Conservation (phyloP, 2,329 filamentous ascomycete species). For the Cladophialophora psammophila region DNA sequence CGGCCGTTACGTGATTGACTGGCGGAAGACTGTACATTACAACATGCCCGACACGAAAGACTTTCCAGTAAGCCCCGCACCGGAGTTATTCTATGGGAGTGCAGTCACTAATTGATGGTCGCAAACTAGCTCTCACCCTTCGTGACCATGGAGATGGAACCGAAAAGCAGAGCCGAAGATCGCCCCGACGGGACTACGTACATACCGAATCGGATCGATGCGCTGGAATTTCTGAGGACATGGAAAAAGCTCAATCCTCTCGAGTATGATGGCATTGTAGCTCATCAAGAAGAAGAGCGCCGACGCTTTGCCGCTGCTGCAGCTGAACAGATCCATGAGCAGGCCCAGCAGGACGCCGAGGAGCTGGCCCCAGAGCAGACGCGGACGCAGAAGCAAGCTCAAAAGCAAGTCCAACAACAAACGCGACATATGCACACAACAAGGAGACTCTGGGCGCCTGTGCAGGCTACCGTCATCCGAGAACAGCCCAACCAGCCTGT, state of each 20-base stretch:
- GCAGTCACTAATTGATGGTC: slow-evolving; percentile 28
- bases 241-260: slow-evolving; percentile 31
- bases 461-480: not conserved
- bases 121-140: slow-evolving; percentile 53
- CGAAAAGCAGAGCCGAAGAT: slow-evolving; percentile 38
- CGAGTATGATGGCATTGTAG: slow-evolving; percentile 29
- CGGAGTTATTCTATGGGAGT: not conserved
- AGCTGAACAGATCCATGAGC: slow-evolving; percentile 9
- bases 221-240: slow-evolving; percentile 28
- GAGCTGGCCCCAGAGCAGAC: not conserved
- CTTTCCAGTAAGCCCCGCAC: slow-evolving; percentile 70
- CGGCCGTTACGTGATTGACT: slow-evolving; percentile 86
- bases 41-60: slow-evolving; percentile 75
- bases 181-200: slow-evolving; percentile 22
- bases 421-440: slow-evolving; percentile 15
- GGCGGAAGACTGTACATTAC: slow-evolving; percentile 87
- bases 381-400: not conserved
- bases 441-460: not conserved
- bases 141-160: slow-evolving; percentile 52
- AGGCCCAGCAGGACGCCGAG: not conserved
- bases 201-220: slow-evolving; percentile 26
- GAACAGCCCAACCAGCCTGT: not conserved
- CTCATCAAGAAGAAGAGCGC: slow-evolving; percentile 22
- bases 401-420: slow-evolving; percentile 9
- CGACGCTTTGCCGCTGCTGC: slow-evolving; percentile 2